These are phyloP conservation scores for Penstemon barbatus DNA, from an alignment of 257 asterid species.

Conservation along the genomic window DNA sequence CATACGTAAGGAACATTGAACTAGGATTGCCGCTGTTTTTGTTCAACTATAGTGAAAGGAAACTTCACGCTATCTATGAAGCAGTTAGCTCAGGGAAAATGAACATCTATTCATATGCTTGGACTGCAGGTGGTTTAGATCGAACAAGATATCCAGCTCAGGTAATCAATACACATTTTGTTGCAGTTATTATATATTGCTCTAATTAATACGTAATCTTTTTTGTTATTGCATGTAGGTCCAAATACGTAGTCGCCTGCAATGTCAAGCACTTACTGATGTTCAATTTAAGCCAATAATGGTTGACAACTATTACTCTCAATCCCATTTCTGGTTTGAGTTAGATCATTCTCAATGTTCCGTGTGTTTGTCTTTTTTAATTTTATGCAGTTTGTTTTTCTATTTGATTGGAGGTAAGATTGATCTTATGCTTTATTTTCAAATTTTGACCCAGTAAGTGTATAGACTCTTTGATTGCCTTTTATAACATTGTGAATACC, in stretches of 20 bases:
- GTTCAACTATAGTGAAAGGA: slow-evolving; percentile 63
- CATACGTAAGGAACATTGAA: slow-evolving; percentile 62
- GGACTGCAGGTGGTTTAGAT: slow-evolving; percentile 73
- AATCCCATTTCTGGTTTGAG: slow-evolving; percentile 73
- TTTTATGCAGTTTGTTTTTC: too few species aligned
- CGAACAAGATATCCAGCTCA: slow-evolving; percentile 74
- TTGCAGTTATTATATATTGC: slow-evolving; percentile 16
- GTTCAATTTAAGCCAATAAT: slow-evolving; percentile 66
- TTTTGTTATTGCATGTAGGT: slow-evolving; percentile 29
- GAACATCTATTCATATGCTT: slow-evolving; percentile 75
- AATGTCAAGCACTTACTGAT: slow-evolving; percentile 59
- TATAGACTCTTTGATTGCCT: too few species aligned
- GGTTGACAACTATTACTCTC: slow-evolving; percentile 63
- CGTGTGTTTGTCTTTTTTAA: too few species aligned
- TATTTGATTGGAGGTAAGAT: too few species aligned
- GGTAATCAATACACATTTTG: slow-evolving; percentile 40
- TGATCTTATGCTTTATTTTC: too few species aligned
- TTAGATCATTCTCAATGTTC: slow-evolving; percentile 84
- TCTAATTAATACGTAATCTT: slow-evolving; percentile 15
- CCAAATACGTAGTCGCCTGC: slow-evolving; percentile 58
- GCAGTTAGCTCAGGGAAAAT: slow-evolving; percentile 74
- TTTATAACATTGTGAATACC: too few species aligned
- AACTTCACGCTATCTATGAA: slow-evolving; percentile 70
- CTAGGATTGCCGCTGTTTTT: slow-evolving; percentile 78
- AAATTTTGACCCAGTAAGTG: too few species aligned